Base-by-base conservation (phyloP, 2,329 filamentous ascomycete genomes). In the Moelleriella libera region DNA sequence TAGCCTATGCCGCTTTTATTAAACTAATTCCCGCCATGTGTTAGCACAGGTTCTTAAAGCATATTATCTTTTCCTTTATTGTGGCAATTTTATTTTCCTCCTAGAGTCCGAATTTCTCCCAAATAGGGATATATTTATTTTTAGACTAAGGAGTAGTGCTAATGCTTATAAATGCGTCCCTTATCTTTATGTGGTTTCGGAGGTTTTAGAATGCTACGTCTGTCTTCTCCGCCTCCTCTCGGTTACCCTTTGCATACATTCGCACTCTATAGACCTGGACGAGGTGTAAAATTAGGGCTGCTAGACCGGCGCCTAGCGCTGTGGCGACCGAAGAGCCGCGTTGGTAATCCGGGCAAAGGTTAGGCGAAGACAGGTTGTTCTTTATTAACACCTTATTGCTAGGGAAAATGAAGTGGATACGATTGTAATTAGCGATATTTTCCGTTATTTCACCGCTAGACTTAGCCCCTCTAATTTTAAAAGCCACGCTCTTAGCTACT, bases 321-420 rank as follows among this genome's bases (percentile, higher is more conserved):
- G 61, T 64, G 1, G 61, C 55, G 0, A 64, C 50, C 1, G 57
- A 61, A 1, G 56, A 61, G 1, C 50, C 61, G 42, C 41, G 50
- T 29, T n/a, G 41, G 7, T 41, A 45, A 21, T 48, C 48, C 5
- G 43, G 31, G 9, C 5, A 45, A 0, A 11, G 32, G 1, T 44
- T 37, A 10, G 39, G 42, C 31, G 43, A 39, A 5, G 40, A 39
- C 48, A 54, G 2, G 60, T 7, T n/a, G 14, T 42, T 28, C 12
- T 42, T 28, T n/a, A 42, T n/a, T n/a, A 7, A 7, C 8, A 42
- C 59, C 12, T 58, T 53, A n/a, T 55, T 50, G 6, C 60, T 59
- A 2, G 59, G 61, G 5, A 63, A 55, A 1, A 56, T 59, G 46
- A 59, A 64, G 45, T 61, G 53, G 28, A 65, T 51, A 6, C 54